Percentiles rank a stretch among this genome's conserved stretches.
These are phyloP conservation scores for Leccinum holopus DNA, from an alignment of 1,284 basidiomycete species.

Conservation along the genomic window DNA sequence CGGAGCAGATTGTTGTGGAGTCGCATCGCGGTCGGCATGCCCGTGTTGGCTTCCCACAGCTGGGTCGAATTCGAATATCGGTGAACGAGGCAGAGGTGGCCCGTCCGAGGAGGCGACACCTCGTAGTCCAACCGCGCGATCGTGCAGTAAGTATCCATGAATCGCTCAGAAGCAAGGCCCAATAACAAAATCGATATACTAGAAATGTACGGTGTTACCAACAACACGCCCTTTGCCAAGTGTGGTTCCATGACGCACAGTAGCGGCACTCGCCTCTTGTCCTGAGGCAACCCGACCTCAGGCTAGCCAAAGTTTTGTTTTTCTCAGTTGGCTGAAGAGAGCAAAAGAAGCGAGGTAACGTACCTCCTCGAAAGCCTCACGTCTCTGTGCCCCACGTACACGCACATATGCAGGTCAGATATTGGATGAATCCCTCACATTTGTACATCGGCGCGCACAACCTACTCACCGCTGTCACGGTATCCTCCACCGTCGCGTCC, in stretches of 20 bases:
- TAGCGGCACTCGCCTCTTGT: conserved; percentile 65
- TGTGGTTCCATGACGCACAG: conserved; percentile 77
- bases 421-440: background rate
- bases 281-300: conserved; percentile 73
- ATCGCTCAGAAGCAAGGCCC: background rate
- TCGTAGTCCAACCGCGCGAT: too few species aligned
- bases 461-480: conserved; percentile 57
- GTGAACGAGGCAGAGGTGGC: too few species aligned
- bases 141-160: background rate
- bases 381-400: conserved; percentile 44
- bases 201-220: conserved; percentile 77
- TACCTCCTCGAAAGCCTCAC: conserved; percentile 75
- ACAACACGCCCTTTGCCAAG: conserved; percentile 64
- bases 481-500: conserved; percentile 71
- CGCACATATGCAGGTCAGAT: background rate
- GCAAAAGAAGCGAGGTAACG: background rate
- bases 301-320: conserved; percentile 30
- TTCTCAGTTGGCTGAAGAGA: background rate
- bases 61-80: too few species aligned
- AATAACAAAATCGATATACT: background rate
- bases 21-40: too few species aligned
- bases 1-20: too few species aligned
- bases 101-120: too few species aligned
- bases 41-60: too few species aligned
- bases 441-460: background rate